Percentiles rank a stretch among this genome's conserved stretches.
Conservation (phyloP, 768 basidiomycete species). For the Phlegmacium glaucopus region DNA sequence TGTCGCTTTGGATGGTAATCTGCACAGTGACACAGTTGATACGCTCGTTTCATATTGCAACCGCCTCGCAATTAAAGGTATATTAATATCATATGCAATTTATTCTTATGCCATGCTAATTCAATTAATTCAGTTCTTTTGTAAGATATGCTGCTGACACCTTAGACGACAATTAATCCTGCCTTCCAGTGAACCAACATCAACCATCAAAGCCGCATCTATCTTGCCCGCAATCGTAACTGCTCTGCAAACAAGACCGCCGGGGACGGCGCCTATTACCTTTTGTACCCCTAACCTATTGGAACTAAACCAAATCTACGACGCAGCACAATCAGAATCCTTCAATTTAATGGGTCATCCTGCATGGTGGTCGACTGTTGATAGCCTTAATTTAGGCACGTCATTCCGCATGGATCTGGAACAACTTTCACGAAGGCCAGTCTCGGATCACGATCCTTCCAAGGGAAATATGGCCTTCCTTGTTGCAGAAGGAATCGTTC, state of each 20-base stretch:
- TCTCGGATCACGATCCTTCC: slow-evolving; percentile 35
- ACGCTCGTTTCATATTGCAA: slow-evolving; percentile 51
- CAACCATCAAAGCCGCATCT: slow-evolving; percentile 69
- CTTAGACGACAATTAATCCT: slow-evolving; percentile 2
- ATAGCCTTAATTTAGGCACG: slow-evolving; percentile 62
- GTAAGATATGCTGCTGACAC: slow-evolving; percentile 37
- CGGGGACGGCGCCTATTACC: slow-evolving; percentile 46
- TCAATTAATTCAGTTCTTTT: slow-evolving; percentile 58
- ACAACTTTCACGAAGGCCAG: slow-evolving; percentile 47
- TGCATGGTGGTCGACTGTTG: slow-evolving; percentile 63
- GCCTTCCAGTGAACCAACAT: slow-evolving; percentile 83
- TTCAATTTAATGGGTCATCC: slow-evolving; percentile 49
- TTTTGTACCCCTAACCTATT: slow-evolving; percentile 83
- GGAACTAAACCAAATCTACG: slow-evolving; percentile 67
- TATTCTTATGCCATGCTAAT: slow-evolving; percentile 3
- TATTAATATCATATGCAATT: slow-evolving; percentile 16
- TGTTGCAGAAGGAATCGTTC: slow-evolving; percentile 64
- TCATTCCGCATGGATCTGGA: slow-evolving; percentile 66
- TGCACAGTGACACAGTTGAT: slow-evolving; percentile 51
- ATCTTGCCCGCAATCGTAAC: slow-evolving; percentile 63
- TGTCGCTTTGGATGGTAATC: slow-evolving; percentile 76
- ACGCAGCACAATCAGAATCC: slow-evolving; percentile 40
- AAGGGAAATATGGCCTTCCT: slow-evolving; percentile 56
- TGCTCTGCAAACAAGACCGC: slow-evolving; percentile 22
- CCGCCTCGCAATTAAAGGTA: slow-evolving; percentile 49